Base-by-base conservation (phyloP, 805 yeast species). In the Wickerhamiella nectarea region DNA sequence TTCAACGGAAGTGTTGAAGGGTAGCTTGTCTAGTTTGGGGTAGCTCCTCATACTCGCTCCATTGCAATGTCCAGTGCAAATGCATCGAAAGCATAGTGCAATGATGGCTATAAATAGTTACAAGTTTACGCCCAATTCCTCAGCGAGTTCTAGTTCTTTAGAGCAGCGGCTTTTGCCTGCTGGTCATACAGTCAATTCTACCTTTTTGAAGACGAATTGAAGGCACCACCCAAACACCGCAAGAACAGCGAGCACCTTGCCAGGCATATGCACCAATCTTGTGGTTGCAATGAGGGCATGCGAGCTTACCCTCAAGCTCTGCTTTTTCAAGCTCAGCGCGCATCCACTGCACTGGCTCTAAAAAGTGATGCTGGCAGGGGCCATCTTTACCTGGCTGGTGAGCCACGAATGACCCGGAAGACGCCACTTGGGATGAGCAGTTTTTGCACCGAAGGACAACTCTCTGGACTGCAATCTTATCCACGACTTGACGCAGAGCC, bases 221-320 rank as follows among this genome's bases (percentile, higher is more conserved):
- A 0, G 98, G 98, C 8, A 84, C 72, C 69, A 89, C 78, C 98
- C 98, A 91, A 53, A 75, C 76, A 2, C 96, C 96, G 61, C 98
- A 91, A 46, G 91, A 76, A 60, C 98, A 91, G 53, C 94, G 67
- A 1, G 89, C 76, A 0, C 98, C 98, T 55, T 78, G 82, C 98
- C 98, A 91, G 49, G 78, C 75, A 59, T 86, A 91, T 0, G 84
- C 86, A 11, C 98, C 98, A 2, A 91, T 74, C 63, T 89, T 91
- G 12, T 81, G 68, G 4, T 67, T 66, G 65, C 98, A 91, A 55
- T 78, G 80, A 2, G 91, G 91, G 60, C 98, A 91, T 9, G 64
- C 59, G 36, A 91, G 75, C 55, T 80, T 83, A 2, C 98, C 98
- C 59, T 89, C 96, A 7, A 91, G 54, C 41, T 76, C 80, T 28